A percentile compares a stretch with the other conserved stretches of the same genome.
phyloP scores from a whole-genome alignment of 768 basidiomycete genomes.

The Wakefieldia striispora region DNA sequence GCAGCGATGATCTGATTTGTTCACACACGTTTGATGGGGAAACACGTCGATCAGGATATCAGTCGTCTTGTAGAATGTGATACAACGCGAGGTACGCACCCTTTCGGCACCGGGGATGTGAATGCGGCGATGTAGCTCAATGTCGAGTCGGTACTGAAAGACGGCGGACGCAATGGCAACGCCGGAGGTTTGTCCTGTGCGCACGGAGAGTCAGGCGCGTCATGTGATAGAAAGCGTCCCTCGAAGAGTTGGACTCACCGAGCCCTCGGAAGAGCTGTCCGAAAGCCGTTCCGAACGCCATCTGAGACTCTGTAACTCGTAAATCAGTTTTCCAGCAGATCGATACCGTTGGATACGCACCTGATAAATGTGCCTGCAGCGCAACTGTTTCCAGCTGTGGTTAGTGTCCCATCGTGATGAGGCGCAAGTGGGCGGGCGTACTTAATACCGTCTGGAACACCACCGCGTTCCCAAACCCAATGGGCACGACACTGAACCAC shows the following conservation, averaged over 20 bases:
- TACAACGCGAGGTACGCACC: background rate
- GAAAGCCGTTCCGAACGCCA: slow-evolving; percentile 25
- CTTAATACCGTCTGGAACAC: slow-evolving; percentile 18
- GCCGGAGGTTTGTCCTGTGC: slow-evolving; percentile 20
- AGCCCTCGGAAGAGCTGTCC: slow-evolving; percentile 23
- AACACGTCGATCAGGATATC: too few species aligned
- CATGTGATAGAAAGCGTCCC: too few species aligned
- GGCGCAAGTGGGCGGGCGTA: background rate
- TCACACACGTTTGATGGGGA: too few species aligned
- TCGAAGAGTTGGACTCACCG: slow-evolving; percentile 6
- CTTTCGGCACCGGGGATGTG: slow-evolving; percentile 9
- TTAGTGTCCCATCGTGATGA: background rate
- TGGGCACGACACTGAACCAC: slow-evolving; percentile 20
- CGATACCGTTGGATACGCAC: background rate
- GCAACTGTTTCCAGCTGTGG: background rate
- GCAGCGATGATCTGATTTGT: slow-evolving; percentile 10
- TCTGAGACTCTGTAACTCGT: slow-evolving; percentile 11
- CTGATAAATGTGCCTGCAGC: slow-evolving; percentile 4
- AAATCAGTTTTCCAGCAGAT: too few species aligned
- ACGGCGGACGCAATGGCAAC: slow-evolving; percentile 23
- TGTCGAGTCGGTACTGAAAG: slow-evolving; percentile 17
- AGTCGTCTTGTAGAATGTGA: too few species aligned
- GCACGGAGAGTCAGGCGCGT: too few species aligned
- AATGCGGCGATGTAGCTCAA: slow-evolving; percentile 15
- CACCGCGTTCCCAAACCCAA: slow-evolving; percentile 19